A percentile compares a stretch with the other conserved stretches of the same genome.
These are phyloP conservation scores for Alternaria sp. DNA, from an alignment of 2,329 filamentous ascomycete genomes.

Conservation along the genomic window DNA sequence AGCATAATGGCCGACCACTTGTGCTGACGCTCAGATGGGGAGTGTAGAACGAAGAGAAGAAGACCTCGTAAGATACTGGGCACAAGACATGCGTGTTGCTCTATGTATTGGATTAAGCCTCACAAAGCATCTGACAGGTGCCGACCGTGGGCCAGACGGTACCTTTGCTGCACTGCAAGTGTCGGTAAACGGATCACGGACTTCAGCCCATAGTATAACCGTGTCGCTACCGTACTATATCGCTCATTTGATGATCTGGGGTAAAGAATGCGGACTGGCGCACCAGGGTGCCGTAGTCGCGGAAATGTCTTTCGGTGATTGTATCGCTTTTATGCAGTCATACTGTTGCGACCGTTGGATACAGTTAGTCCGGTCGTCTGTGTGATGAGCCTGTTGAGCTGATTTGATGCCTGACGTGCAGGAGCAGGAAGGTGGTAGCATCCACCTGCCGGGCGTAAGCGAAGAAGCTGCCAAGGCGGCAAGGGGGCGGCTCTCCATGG, in stretches of 20 bases:
- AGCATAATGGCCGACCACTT: background rate
- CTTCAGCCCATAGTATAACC: background rate
- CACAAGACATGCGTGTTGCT: background rate
- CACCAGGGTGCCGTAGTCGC: background rate
- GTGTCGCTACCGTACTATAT: background rate
- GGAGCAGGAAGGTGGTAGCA: background rate
- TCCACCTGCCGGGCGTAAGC: background rate
- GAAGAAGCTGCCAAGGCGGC: slow-evolving; percentile 3
- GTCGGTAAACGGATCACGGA: background rate
- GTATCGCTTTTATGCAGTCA: background rate
- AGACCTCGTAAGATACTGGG: background rate
- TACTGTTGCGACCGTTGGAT: background rate
- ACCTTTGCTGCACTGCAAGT: background rate
- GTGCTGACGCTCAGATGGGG: background rate
- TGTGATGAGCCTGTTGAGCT: background rate
- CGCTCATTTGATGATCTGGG: background rate
- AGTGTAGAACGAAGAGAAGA: background rate
- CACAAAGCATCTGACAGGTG: background rate
- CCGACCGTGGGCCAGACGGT: background rate
- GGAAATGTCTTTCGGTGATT: background rate
- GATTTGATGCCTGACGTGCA: background rate
- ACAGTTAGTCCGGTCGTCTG: background rate
- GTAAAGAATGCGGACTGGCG: background rate
- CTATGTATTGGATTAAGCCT: background rate
- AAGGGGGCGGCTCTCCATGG: background rate